Base-by-base conservation (phyloP, 2,329 filamentous ascomycete species). In the Trichoderma sp. region DNA sequence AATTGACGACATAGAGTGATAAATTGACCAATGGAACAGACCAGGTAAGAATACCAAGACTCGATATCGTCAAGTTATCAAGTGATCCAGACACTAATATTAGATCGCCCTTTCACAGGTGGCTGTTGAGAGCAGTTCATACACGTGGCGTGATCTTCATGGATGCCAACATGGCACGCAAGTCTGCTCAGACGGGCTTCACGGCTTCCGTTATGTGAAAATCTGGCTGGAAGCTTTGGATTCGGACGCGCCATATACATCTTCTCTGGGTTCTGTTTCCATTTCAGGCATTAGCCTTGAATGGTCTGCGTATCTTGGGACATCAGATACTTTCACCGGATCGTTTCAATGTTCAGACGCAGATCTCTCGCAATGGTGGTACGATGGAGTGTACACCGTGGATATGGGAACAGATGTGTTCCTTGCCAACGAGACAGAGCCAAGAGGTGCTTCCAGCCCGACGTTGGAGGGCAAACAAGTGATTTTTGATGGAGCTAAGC, bases 331-430 rank as follows among this genome's bases (percentile, higher is more conserved):
- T 1, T 86, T 84, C 68, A 80, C 79, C 1, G 85, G 85, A 3
- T 84, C 80, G 78, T 86, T 87, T 64, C 82, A 86, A 72, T 86
- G 84, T 64, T 86, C 84, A 0, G 84, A 86, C 70, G 71, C 77
- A 5, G 72, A 82, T 19, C 73, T 86, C 8, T 85, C 83, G 21
- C 82, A 84, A 71, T 86, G 81, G 80, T 87, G 84, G 84, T 86
- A 81, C 71, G 84, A 86, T 71, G 83, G 80, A 5, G 82, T 84
- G 0, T 86, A 87, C 71, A 86, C 85, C 1, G 84, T 82, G 57
- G 85, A 86, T 70, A 77, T 85, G 70, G 79, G 80, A 59, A 85
- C 80, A 2, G 83, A 84, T 69, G 73, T 77, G 4, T 86, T 87
- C 73, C 75, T 77, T 0, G 76, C 75, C 21, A 83, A 86, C 71